Conservation (phyloP, 768 basidiomycete genomes). For the Lepiota subincarnata region DNA sequence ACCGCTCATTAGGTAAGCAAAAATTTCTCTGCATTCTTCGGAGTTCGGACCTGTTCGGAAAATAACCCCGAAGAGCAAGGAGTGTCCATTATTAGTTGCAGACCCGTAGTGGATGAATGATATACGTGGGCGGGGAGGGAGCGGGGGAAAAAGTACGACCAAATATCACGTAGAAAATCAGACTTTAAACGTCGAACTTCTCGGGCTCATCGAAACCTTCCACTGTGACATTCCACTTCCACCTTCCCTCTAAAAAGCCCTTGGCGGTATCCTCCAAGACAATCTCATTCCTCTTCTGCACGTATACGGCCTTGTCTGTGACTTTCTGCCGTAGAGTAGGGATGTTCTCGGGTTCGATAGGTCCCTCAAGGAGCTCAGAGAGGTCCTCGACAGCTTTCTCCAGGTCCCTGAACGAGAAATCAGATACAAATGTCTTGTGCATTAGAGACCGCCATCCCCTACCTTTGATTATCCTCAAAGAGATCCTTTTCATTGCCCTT, state of each 20-base stretch:
- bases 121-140: background rate
- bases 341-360: conserved; percentile 82
- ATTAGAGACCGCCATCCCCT: conserved; percentile 17
- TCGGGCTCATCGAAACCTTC: conserved; percentile 66
- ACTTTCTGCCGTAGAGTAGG: conserved; percentile 82
- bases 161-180: background rate
- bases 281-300: conserved; percentile 95
- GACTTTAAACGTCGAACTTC: conserved; percentile 11
- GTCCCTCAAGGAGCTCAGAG: conserved; percentile 89
- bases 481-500: conserved; percentile 90
- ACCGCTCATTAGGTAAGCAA: background rate
- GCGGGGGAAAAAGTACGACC: background rate
- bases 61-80: too few species aligned
- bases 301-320: conserved; percentile 96
- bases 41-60: too few species aligned
- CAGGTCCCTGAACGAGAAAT: conserved; percentile 56
- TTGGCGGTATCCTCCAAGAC: conserved; percentile 91
- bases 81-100: background rate
- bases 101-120: background rate
- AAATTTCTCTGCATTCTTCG: too few species aligned
- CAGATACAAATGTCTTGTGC: background rate
- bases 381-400: conserved; percentile 95
- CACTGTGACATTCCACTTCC: conserved; percentile 74
- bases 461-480: conserved; percentile 97
- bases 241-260: conserved; percentile 82